Evolutionary conservation across 2,329 filamentous ascomycete species (phyloP).

Genomic region (Sarocladiaceae sp.): DNA sequence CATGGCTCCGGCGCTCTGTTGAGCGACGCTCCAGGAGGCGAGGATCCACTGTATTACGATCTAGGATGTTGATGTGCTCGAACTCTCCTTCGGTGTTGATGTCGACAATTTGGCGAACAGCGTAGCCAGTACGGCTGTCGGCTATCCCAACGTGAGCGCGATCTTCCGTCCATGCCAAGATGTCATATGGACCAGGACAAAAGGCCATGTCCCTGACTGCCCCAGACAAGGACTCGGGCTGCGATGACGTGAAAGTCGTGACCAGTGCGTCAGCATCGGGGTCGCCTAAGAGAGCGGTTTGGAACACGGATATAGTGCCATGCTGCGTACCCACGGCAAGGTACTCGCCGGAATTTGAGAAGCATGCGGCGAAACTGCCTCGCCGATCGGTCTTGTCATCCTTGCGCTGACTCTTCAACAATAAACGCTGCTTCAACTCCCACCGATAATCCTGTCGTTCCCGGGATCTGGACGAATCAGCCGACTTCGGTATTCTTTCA

Average conservation of each 20-base stretch:
- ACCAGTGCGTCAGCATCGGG: slow-evolving; percentile 57
- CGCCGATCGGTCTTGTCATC: slow-evolving; percentile 51
- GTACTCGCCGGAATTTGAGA: slow-evolving; percentile 66
- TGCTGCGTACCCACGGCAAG: slow-evolving; percentile 77
- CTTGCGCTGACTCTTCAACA: slow-evolving; percentile 54
- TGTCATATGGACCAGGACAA: slow-evolving; percentile 81
- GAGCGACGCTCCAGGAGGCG: slow-evolving; percentile 43
- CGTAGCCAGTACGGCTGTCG: slow-evolving; percentile 65
- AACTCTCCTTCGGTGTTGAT: slow-evolving; percentile 57
- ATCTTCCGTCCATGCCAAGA: slow-evolving; percentile 92
- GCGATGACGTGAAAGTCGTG: slow-evolving; percentile 72
- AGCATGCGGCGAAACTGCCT: slow-evolving; percentile 75
- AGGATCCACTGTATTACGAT: slow-evolving; percentile 51
- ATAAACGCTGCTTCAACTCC: slow-evolving; percentile 45
- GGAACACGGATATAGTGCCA: slow-evolving; percentile 72
- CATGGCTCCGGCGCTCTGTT: background rate
- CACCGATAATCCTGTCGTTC: slow-evolving; percentile 39
- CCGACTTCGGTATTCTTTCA: slow-evolving; percentile 34
- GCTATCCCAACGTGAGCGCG: slow-evolving; percentile 71
- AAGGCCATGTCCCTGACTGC: slow-evolving; percentile 91
- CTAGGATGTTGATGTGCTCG: slow-evolving; percentile 52
- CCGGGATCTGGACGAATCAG: slow-evolving; percentile 13
- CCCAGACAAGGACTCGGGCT: slow-evolving; percentile 65
- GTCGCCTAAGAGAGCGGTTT: slow-evolving; percentile 46
- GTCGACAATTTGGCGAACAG: slow-evolving; percentile 63